Conservation (phyloP, 495 filamentous ascomycete species). For the Talaromyces liani region DNA sequence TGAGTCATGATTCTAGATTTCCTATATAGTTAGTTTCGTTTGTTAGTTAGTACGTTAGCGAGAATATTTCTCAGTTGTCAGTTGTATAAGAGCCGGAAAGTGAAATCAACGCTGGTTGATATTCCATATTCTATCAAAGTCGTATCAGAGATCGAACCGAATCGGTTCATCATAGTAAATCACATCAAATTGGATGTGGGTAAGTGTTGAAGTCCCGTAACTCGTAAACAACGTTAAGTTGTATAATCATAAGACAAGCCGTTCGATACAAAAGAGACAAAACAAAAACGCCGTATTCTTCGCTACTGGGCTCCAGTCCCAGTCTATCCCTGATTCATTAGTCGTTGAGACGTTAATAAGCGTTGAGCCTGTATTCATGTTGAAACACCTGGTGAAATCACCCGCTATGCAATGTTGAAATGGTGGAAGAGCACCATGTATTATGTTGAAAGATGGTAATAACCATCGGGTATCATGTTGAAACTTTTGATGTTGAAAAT, state of each 20-base stretch:
- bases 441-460: neutral
- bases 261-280: neutral
- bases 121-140: neutral
- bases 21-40: neutral
- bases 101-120: neutral
- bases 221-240: neutral
- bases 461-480: neutral
- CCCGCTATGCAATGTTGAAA: slow-evolving; percentile 5
- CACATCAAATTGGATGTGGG: neutral
- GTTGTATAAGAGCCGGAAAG: neutral
- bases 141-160: neutral
- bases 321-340: slow-evolving; percentile 1
- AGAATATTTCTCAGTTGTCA: neutral
- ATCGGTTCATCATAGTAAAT: neutral
- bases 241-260: neutral
- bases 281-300: neutral
- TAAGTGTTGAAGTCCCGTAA: neutral
- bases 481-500: neutral
- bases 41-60: neutral
- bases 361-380: slow-evolving; percentile 3
- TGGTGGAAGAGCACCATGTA: neutral
- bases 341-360: slow-evolving; percentile 9
- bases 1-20: neutral
- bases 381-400: slow-evolving; percentile 2
- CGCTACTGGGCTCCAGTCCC: neutral